Conservation (phyloP, 2,329 filamentous ascomycete species). For the Botrytis byssoidea region DNA sequence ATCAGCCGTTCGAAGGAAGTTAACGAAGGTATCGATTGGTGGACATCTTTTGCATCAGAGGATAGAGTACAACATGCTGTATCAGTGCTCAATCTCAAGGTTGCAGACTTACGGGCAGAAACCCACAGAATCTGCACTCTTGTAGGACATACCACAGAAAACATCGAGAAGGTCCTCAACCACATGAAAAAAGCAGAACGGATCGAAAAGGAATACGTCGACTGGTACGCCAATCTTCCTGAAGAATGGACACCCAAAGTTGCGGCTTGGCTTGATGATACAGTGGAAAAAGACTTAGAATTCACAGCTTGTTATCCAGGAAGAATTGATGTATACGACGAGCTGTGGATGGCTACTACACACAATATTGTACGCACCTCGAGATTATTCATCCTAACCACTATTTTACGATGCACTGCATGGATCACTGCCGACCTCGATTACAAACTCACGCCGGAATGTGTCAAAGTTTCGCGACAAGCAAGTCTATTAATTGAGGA, state of each 20-base stretch:
- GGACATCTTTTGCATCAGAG: slow-evolving; percentile 51
- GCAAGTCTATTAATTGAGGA: slow-evolving; percentile 55
- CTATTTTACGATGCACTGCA: slow-evolving; percentile 57
- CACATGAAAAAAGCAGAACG: slow-evolving; percentile 51
- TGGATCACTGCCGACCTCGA: slow-evolving; percentile 59
- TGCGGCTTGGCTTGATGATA: slow-evolving; percentile 51
- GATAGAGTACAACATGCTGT: slow-evolving; percentile 48
- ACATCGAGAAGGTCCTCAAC: slow-evolving; percentile 49
- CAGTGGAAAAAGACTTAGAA: neutral
- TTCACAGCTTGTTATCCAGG: slow-evolving; percentile 46
- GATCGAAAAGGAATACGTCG: slow-evolving; percentile 50
- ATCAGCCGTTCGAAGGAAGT: slow-evolving; percentile 52
- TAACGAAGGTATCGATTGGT: slow-evolving; percentile 55
- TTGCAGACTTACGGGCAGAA: slow-evolving; percentile 53
- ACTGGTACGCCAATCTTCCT: slow-evolving; percentile 52
- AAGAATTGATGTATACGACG: slow-evolving; percentile 56
- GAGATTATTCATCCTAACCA: slow-evolving; percentile 53
- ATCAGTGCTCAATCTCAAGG: slow-evolving; percentile 49
- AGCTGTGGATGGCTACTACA: slow-evolving; percentile 57
- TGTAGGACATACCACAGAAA: slow-evolving; percentile 47
- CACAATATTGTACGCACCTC: slow-evolving; percentile 57
- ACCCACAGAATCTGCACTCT: slow-evolving; percentile 50
- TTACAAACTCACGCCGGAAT: slow-evolving; percentile 60
- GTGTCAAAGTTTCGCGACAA: slow-evolving; percentile 51
- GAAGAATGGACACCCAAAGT: slow-evolving; percentile 50